Evolutionary conservation across 768 basidiomycete species (phyloP).

Genomic region (Russula dissimulans): DNA sequence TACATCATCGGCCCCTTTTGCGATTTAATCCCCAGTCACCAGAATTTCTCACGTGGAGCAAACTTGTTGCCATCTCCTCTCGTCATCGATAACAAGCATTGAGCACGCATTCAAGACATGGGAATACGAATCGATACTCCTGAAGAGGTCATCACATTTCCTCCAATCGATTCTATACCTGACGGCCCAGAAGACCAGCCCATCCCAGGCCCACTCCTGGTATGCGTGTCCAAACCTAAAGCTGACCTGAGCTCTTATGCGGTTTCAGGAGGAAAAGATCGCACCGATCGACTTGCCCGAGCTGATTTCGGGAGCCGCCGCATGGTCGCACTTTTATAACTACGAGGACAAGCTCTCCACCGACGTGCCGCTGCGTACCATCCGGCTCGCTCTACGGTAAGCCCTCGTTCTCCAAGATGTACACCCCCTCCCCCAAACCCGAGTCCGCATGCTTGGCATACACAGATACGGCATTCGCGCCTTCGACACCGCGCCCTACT

Average conservation of each 20-base stretch:
- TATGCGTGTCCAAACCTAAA: conserved; percentile 17
- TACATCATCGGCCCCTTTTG: no score
- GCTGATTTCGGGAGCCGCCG: conserved; percentile 63
- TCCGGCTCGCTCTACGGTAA: conserved; percentile 70
- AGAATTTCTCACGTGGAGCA: no score
- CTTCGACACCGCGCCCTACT: conserved; percentile 78
- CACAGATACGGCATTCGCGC: conserved; percentile 69
- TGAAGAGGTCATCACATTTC: conserved; percentile 34
- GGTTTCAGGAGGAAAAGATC: conserved; percentile 26
- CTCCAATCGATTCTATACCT: conserved; percentile 32
- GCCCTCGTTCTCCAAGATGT: neutral
- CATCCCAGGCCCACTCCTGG: conserved; percentile 27
- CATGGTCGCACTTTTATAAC: conserved; percentile 64
- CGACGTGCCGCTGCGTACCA: conserved; percentile 49
- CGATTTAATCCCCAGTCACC: no score
- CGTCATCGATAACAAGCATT: no score
- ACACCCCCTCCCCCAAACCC: neutral
- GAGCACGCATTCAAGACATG: conserved; percentile 24
- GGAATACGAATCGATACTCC: conserved; percentile 34
- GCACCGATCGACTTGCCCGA: conserved; percentile 33
- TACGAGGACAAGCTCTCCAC: conserved; percentile 47
- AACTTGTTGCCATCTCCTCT: no score
- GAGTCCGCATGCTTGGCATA: neutral
- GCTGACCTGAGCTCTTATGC: no score
- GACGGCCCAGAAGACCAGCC: conserved; percentile 36